These are phyloP conservation scores for Sporothrix globosa DNA, from an alignment of 2,329 filamentous ascomycete genomes.

Conservation along the genomic window DNA sequence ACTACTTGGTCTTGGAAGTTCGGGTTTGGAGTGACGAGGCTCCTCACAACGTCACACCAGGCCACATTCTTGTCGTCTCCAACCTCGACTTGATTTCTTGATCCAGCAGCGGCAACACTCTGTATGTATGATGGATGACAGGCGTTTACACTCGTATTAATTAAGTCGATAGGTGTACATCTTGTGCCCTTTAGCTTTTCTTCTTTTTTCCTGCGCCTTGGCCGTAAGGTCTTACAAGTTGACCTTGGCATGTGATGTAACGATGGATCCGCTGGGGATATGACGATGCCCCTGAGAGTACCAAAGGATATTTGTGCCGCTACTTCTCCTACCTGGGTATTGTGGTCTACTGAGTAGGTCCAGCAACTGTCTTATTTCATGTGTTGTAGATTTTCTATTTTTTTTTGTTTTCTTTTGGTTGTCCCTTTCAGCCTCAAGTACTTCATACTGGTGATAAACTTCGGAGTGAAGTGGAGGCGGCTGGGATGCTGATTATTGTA, in stretches of 20 bases:
- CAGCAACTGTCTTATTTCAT: background rate
- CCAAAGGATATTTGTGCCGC: background rate
- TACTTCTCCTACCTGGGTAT: background rate
- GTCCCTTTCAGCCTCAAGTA: background rate
- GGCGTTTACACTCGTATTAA: constrained; percentile 36
- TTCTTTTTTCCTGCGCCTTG: too few relatives aligned
- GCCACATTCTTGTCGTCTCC: background rate
- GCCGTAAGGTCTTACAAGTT: background rate
- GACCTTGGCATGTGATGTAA: background rate
- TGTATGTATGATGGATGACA: constrained; percentile 39
- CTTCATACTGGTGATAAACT: background rate
- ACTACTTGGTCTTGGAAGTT: background rate
- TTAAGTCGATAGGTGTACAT: constrained; percentile 23
- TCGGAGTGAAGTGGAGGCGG: background rate
- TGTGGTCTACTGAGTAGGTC: background rate
- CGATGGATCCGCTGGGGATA: background rate
- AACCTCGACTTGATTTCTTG: background rate
- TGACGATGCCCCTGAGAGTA: background rate
- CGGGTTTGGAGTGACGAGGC: background rate
- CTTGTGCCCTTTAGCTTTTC: background rate
- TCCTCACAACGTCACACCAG: too few relatives aligned
- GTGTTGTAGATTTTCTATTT: background rate
- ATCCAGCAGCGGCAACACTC: background rate
- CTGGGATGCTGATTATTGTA: background rate
- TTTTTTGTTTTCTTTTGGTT: background rate